Percentiles rank a stretch among this genome's conserved stretches.
phyloP scores from a whole-genome alignment of 108 stramenopile species.

The Fragilaria radians region DNA sequence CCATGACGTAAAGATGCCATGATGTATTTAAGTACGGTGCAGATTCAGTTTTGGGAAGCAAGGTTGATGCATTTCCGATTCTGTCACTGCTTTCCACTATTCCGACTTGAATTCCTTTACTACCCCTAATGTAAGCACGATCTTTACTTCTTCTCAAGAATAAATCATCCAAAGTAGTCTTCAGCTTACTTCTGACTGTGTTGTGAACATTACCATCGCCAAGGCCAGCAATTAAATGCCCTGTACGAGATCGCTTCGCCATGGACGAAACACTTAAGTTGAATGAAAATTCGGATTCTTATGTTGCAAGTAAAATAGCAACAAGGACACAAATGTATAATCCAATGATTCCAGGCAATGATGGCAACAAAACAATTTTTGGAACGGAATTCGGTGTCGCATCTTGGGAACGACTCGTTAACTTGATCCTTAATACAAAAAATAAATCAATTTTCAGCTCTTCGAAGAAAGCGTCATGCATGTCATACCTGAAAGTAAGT shows the following conservation, averaged over 20 bases:
- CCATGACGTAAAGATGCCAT: conserved; percentile 58
- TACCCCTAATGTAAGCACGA: conserved; percentile 6
- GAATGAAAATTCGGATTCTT: too few relatives aligned
- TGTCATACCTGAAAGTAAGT: too few relatives aligned
- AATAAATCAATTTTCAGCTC: too few relatives aligned
- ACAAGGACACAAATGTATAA: too few relatives aligned
- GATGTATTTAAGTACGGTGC: conserved; percentile 15
- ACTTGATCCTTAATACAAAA: too few relatives aligned
- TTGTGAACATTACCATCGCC: conserved; percentile 52
- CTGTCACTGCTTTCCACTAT: conserved; percentile 7
- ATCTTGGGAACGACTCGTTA: too few relatives aligned
- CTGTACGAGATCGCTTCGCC: conserved; percentile 31
- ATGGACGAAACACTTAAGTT: too few relatives aligned
- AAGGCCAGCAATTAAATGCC: conserved; percentile 54
- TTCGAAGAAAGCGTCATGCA: too few relatives aligned
- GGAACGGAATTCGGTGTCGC: too few relatives aligned
- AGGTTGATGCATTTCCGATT: background rate
- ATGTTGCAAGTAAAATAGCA: too few relatives aligned
- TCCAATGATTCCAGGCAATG: too few relatives aligned
- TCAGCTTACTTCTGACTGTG: conserved; percentile 11
- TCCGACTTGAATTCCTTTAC: background rate
- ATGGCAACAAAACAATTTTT: too few relatives aligned
- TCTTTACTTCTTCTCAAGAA: background rate
- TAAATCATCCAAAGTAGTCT: background rate
- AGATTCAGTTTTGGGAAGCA: background rate